Conservation (phyloP, 495 filamentous ascomycete species). For the Penicillium steckii region DNA sequence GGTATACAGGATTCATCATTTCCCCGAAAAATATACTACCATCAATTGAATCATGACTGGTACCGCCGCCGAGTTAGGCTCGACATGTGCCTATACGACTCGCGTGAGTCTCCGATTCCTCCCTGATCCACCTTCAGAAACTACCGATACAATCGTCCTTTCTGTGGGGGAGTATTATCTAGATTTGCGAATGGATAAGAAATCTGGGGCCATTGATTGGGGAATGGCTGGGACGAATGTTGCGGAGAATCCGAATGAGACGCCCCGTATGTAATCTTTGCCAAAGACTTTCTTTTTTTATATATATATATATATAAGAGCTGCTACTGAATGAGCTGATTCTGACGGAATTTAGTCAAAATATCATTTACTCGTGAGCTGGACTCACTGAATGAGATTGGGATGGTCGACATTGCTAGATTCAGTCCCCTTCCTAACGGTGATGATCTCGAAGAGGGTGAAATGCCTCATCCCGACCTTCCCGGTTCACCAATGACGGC, state of each 20-base stretch:
- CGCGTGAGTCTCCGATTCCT: constrained; percentile 20
- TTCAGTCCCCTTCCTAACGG: constrained; percentile 38
- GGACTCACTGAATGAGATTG: constrained; percentile 39
- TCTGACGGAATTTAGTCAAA: constrained; percentile 22
- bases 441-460: constrained; percentile 19
- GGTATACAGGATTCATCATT: background rate
- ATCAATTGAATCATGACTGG: constrained; percentile 7
- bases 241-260: constrained; percentile 10
- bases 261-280: constrained; percentile 6
- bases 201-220: constrained; percentile 20
- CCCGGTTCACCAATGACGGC: constrained; percentile 18
- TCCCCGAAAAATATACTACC: background rate
- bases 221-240: constrained; percentile 18
- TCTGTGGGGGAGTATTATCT: constrained; percentile 15
- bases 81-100: constrained; percentile 7
- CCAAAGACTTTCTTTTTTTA: too few species aligned
- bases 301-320: too few species aligned
- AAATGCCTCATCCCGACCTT: constrained; percentile 23
- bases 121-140: constrained; percentile 13
- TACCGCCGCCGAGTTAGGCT: constrained; percentile 11
- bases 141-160: constrained; percentile 19
- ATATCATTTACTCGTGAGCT: constrained; percentile 42
- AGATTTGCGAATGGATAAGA: constrained; percentile 20
- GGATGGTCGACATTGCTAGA: constrained; percentile 34
- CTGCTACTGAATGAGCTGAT: background rate